These are phyloP conservation scores for Dendrobium catenatum DNA, from an alignment of 106 monocot genomes.

Conservation along the genomic window DNA sequence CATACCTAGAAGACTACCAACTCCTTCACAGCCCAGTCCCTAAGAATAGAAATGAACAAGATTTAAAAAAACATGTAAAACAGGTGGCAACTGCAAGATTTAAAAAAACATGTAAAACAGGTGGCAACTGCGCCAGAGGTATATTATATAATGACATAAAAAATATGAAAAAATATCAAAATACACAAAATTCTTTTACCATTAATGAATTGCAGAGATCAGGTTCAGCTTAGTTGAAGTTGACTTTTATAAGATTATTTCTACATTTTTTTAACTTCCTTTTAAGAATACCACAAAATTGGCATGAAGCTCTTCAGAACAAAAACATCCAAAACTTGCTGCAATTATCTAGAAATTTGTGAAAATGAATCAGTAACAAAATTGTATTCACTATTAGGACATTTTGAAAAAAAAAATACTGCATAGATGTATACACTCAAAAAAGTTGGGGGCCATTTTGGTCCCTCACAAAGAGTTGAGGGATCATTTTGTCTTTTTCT, in stretches of 20 bases:
- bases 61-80: background rate
- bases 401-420: no score
- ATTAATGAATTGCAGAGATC: background rate
- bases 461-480: no score
- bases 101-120: background rate
- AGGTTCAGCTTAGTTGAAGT: background rate
- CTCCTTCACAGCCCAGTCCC: conserved; percentile 59
- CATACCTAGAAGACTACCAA: conserved; percentile 73
- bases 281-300: background rate
- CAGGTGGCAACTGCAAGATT: background rate
- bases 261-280: background rate
- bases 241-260: background rate
- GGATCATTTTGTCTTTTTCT: no score
- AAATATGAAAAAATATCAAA: background rate
- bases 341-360: background rate
- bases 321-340: background rate
- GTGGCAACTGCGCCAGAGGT: background rate
- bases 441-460: no score
- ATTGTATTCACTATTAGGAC: background rate
- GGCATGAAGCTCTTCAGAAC: background rate
- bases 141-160: background rate
- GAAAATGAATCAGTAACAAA: background rate
- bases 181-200: background rate
- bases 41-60: background rate
- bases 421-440: no score